Percentiles rank a stretch among this genome's conserved stretches.
These are phyloP conservation scores for Starmerella roubikii DNA, from an alignment of 805 yeast genomes.

Conservation along the genomic window DNA sequence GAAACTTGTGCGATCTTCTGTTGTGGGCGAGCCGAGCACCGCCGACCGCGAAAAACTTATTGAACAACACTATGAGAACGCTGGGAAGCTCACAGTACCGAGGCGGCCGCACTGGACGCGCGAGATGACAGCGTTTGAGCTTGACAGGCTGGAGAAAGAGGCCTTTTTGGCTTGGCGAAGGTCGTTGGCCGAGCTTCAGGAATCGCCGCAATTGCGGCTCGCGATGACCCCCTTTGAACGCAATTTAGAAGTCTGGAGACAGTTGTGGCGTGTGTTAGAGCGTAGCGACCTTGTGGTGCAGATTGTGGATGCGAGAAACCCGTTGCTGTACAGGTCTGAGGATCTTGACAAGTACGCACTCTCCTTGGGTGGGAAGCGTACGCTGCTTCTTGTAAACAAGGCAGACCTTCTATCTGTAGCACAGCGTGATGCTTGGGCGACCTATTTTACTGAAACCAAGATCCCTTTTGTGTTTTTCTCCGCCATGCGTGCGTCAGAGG, in stretches of 20 bases:
- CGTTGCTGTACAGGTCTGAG: slow-evolving; percentile 72
- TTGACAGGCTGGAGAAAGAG: slow-evolving; percentile 77
- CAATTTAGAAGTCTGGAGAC: slow-evolving; percentile 96
- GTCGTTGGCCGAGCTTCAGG: slow-evolving; percentile 70
- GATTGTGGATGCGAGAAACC: slow-evolving; percentile 95
- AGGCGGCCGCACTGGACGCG: slow-evolving; percentile 81
- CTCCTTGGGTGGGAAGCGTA: slow-evolving; percentile 58
- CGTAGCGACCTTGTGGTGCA: slow-evolving; percentile 89
- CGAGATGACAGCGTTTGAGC: slow-evolving; percentile 54
- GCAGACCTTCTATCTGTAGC: slow-evolving; percentile 70
- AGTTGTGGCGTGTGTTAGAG: slow-evolving; percentile 94
- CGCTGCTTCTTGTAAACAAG: slow-evolving; percentile 76
- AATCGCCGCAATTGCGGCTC: slow-evolving; percentile 66
- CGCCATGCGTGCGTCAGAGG: slow-evolving; percentile 70
- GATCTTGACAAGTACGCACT: slow-evolving; percentile 76
- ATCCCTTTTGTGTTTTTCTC: slow-evolving; percentile 85
- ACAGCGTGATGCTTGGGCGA: slow-evolving; percentile 81
- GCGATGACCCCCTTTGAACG: slow-evolving; percentile 79
- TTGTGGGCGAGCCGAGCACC: slow-evolving; percentile 44
- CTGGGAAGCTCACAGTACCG: slow-evolving; percentile 65
- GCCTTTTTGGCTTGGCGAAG: slow-evolving; percentile 93
- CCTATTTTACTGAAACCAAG: slow-evolving; percentile 51
- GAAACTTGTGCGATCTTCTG: slow-evolving; percentile 37
- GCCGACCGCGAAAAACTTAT: slow-evolving; percentile 53
- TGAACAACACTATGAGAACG: slow-evolving; percentile 40